These are phyloP conservation scores for Phytophthora hibernalis DNA, from an alignment of 352 stramenopile genomes.

Conservation along the genomic window DNA sequence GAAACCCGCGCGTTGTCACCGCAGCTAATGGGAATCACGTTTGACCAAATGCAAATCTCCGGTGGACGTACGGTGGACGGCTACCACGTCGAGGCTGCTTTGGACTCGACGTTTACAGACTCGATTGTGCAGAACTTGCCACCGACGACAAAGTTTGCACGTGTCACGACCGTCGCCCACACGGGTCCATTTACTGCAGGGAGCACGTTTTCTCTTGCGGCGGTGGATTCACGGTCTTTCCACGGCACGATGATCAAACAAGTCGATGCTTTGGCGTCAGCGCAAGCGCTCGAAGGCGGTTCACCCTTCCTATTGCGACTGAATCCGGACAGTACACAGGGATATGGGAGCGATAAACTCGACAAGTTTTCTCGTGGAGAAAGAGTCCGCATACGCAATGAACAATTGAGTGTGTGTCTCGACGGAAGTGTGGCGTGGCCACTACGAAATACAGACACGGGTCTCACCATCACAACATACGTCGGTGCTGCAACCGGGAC, in stretches of 20 bases:
- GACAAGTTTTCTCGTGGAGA: constrained; percentile 66
- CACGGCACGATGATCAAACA: constrained; percentile 54
- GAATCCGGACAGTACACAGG: constrained; percentile 37
- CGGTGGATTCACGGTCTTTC: constrained; percentile 54
- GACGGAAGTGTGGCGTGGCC: constrained; percentile 60
- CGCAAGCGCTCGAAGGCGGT: constrained; percentile 31
- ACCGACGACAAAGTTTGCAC: constrained; percentile 54
- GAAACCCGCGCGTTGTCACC: constrained; percentile 41
- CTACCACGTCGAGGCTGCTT: constrained; percentile 60
- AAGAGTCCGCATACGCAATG: constrained; percentile 64
- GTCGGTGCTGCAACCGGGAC: constrained; percentile 13
- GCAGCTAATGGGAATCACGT: constrained; percentile 58
- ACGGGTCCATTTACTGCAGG: constrained; percentile 68
- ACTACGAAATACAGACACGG: constrained; percentile 39
- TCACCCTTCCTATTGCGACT: constrained; percentile 64
- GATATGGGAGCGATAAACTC: constrained; percentile 49
- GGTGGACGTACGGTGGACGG: constrained; percentile 61
- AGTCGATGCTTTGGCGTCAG: constrained; percentile 56
- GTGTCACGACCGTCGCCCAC: constrained; percentile 73
- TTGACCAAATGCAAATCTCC: constrained; percentile 64
- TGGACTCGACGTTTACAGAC: constrained; percentile 22
- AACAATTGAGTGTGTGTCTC: constrained; percentile 69
- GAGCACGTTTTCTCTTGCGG: constrained; percentile 73
- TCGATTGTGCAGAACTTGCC: constrained; percentile 30
- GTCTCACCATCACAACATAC: constrained; percentile 47